Base-by-base conservation (phyloP, 2,329 filamentous ascomycete species). In the Aspergillus amoenus region DNA sequence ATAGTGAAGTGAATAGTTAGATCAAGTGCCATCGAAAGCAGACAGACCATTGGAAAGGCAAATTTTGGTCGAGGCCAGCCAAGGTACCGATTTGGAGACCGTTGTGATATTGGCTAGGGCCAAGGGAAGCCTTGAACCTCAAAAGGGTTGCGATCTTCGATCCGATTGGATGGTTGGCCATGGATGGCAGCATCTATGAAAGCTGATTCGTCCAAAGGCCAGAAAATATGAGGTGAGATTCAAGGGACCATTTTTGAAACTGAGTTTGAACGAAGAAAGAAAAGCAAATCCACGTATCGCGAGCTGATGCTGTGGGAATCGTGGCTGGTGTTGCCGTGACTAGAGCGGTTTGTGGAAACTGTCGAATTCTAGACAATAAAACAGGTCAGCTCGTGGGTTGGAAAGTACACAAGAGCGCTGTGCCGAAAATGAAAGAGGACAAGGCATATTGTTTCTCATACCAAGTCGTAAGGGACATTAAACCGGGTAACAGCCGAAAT, bases 251-350 rank as follows among this genome's bases (percentile, higher is more conserved):
- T 52, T 43, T 45, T 27, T n/a, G 30, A 37, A 43, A 45, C 22
- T 21, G 44, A 46, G 27, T 30, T 43, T 46, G 22, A 49, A 43
- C 30, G 17, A 44, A 55, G 27, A 49, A 34, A 47, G 22, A 13
- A 44, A 43, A 40, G 30, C 17, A 42, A 49, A 37, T 37, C 27
- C 39, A 41, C 41, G 32, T 17, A 18, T 43, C 5, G 40, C 44
- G 39, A 18, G 55, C 41, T 52, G 57, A 40, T n/a, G 32, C 52
- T 56, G 49, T 48, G 52, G 52, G 30, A 17, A 53, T 47, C 44
- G 53, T 51, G 47, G 40, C 61, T 56, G 50, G 46, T 53, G 52
- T 44, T 52, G 27, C 54, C 43, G 49, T 52, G 56, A 45, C 18
- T 41, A 41, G 39, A 46, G 46, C 34, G 50, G 41, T 46, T 45